Conservation (phyloP, 441 rosid genomes). For the Adansonia grandidieri region DNA sequence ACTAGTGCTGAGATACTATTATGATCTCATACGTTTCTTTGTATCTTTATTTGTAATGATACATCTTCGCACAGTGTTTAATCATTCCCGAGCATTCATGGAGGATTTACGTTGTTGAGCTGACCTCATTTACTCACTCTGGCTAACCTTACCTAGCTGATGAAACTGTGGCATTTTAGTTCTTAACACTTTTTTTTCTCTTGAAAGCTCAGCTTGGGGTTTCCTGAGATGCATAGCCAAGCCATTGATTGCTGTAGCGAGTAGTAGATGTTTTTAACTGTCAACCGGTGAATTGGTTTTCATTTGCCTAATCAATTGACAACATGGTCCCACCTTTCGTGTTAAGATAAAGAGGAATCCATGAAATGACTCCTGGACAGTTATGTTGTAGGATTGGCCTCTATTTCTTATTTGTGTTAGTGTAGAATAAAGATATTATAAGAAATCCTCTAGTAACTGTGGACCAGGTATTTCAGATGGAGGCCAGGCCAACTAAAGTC, state of each 20-base stretch:
- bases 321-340: no score
- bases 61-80: background rate
- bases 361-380: no score
- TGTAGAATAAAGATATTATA: no score
- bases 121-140: background rate
- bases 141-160: background rate
- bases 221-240: background rate
- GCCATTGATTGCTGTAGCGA: background rate
- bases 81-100: background rate
- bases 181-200: background rate
- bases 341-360: no score
- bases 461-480: no score
- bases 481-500: no score
- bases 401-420: no score
- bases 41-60: conserved; percentile 4
- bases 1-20: conserved; percentile 9
- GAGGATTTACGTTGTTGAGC: background rate
- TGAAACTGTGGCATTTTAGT: background rate
- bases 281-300: no score
- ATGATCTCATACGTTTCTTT: background rate
- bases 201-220: background rate
- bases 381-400: no score
- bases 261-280: no score
- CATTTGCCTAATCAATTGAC: no score
- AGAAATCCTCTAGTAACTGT: no score